Base-by-base conservation (phyloP, 2,329 filamentous ascomycete species). In the Fusarium pseudocircinatum region DNA sequence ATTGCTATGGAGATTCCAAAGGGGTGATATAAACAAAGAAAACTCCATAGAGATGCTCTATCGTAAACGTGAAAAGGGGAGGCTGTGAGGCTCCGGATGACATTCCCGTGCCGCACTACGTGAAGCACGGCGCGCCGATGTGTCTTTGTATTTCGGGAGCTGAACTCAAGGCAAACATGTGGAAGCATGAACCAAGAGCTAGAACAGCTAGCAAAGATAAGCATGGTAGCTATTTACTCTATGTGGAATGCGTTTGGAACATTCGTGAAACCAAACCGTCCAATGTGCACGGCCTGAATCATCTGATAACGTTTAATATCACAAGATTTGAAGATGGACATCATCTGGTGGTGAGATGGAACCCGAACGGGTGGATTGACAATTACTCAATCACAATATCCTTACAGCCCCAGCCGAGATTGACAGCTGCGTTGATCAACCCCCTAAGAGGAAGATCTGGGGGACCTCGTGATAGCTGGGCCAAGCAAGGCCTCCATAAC, bases 261-360 rank as follows among this genome's bases (percentile, higher is more conserved):
- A 56, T 52, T 57, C 56, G 54, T 74, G 71, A 74, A 69, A 72
- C 71, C 36, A 69, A 69, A 28, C 43, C 44, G 52, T 60, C 49
- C 32, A 49, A 50, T 15, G 67, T 54, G 71, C 71, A 74, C 71
- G 59, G 60, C 20, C 37, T 49, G 37, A 54, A 26, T 65, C 42
- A 61, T 72, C 71, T 39, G 57, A 62, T 52, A 49, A 39, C 42
- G 39, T 37, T 40, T 14, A 52, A 44, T 42, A 70, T 66, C 54
- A 49, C 32, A 44, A 60, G 43, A 22, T 50, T 50, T 50, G 47
- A 15, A 13, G 22, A 24, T 44, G n/a, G 39, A 22, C 53, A 57
- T 28, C 16, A 34, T 36, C 40, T 47, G n/a, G 54, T 58, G 40
- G 40, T 58, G 30, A 49, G 24, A 13, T 28, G 15, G 34, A 39